Base-by-base conservation (phyloP, 192 early-diverging fungal species). In the Obelidium mucronatum region DNA sequence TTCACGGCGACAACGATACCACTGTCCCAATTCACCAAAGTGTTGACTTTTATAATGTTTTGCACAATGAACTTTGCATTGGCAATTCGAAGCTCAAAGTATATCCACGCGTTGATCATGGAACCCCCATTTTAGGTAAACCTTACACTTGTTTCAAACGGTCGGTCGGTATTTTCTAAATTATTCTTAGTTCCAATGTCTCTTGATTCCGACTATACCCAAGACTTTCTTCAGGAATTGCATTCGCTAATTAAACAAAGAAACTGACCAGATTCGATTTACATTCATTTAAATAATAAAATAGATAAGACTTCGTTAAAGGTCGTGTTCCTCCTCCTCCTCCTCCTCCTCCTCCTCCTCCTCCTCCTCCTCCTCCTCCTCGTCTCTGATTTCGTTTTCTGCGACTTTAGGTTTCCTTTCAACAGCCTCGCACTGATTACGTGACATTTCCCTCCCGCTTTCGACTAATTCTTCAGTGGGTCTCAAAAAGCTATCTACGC, bases 1-100 rank as follows among this genome's bases (percentile, higher is more conserved):
- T 81, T 1, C 80, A 81, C 55, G 80, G 80, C 1, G 44, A 67
- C 31, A 39, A 26, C 42, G 80, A 81, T 59, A 62, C 48, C 22
- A 81, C 80, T 6, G 80, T 81, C 1, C 77, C 80, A 5, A 13
- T 59, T 42, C 11, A 13, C 19, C 44, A 75, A 59, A 79, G 73
- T 40, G 34, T 33, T 8, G 59, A 74, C 33, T 65, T 79, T 34
- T 54, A 75, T 73, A 4, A 60, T 17, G 39, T 73, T 1, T 40
- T 78, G 24, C 52, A 34, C 24, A 26, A 67, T 53, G 70, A 62
- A 22, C 22, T 72, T 3, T 68, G 69, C 4, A n/a, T 78, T 22
- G n/a, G 17, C 3, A 33, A 26, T 3, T 24, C 69, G 28, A 3
- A 35, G 30, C 33, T 78, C 33, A 64, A 70, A 36, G 34, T 78